Evolutionary conservation across 2,329 filamentous ascomycete genomes (phyloP).

Genomic region (Epichloe hybrida): DNA sequence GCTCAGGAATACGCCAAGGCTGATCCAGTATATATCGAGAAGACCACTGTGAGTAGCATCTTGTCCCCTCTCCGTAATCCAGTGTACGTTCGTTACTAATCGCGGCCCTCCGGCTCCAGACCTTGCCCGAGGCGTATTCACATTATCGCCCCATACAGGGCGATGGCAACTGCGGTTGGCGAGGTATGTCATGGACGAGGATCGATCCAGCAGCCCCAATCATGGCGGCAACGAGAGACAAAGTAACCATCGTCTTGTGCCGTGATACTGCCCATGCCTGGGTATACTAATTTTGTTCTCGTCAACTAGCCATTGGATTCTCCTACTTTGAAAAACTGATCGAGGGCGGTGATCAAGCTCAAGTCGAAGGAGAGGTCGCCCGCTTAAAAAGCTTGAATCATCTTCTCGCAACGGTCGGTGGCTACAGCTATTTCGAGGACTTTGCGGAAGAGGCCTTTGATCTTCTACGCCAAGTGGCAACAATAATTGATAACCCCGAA

Average conservation of each 20-base stretch:
- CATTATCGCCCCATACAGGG: slow-evolving; percentile 80
- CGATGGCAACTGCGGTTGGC: slow-evolving; percentile 94
- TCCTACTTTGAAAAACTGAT: slow-evolving; percentile 83
- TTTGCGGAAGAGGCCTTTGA: slow-evolving; percentile 65
- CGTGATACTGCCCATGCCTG: neutral
- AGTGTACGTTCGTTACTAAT: neutral
- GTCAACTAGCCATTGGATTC: slow-evolving; percentile 64
- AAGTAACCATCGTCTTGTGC: too few relatives aligned
- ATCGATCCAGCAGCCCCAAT: slow-evolving; percentile 3
- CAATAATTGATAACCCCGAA: slow-evolving; percentile 45
- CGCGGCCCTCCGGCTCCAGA: slow-evolving; percentile 31
- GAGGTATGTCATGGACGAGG: slow-evolving; percentile 50
- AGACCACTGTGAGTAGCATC: slow-evolving; percentile 62
- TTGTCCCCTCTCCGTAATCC: neutral
- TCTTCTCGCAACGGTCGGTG: slow-evolving; percentile 57
- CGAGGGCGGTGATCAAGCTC: slow-evolving; percentile 47
- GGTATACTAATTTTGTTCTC: neutral
- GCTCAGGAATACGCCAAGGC: slow-evolving; percentile 78
- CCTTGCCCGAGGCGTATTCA: slow-evolving; percentile 70
- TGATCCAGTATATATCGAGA: slow-evolving; percentile 71
- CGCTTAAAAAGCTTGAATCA: slow-evolving; percentile 60
- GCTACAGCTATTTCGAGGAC: slow-evolving; percentile 61
- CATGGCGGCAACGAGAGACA: neutral
- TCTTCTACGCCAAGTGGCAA: slow-evolving; percentile 50
- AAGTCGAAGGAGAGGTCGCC: slow-evolving; percentile 55